Conservation (phyloP, 2,329 filamentous ascomycete species). For the Tolypocladium amazonense region DNA sequence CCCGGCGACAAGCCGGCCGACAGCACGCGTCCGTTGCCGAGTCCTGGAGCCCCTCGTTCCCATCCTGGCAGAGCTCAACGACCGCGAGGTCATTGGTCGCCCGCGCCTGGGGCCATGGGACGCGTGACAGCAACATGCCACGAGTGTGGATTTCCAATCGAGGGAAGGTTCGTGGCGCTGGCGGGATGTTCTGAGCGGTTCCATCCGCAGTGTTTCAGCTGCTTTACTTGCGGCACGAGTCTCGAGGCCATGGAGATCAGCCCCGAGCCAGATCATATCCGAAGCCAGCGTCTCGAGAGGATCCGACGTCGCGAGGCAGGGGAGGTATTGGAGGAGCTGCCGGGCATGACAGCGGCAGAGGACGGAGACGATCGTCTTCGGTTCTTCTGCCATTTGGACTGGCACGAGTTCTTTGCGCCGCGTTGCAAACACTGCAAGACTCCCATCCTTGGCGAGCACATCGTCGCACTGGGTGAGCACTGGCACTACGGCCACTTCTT, state of each 20-base stretch:
- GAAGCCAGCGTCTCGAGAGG: slow-evolving; percentile 61
- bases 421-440: slow-evolving; percentile 94
- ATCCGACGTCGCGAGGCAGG: slow-evolving; percentile 51
- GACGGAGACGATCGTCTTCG: slow-evolving; percentile 65
- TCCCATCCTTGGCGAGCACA: slow-evolving; percentile 89
- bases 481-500: slow-evolving; percentile 99
- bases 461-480: slow-evolving; percentile 86
- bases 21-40: slow-evolving; percentile 28
- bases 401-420: slow-evolving; percentile 88
- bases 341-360: slow-evolving; percentile 53
- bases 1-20: slow-evolving; percentile 26
- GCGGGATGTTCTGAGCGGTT: slow-evolving; percentile 65
- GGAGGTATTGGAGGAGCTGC: slow-evolving; percentile 49
- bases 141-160: slow-evolving; percentile 73
- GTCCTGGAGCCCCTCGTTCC: slow-evolving; percentile 25
- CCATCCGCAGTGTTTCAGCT: slow-evolving; percentile 87
- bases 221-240: slow-evolving; percentile 74
- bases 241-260: slow-evolving; percentile 96
- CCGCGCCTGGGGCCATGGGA: slow-evolving; percentile 32
- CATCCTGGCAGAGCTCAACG: slow-evolving; percentile 26
- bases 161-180: slow-evolving; percentile 81
- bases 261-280: slow-evolving; percentile 69
- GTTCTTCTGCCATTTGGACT: slow-evolving; percentile 98
- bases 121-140: slow-evolving; percentile 66
- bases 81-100: slow-evolving; percentile 48